These are phyloP conservation scores for Globisporangium cylindrosporum DNA, from an alignment of 352 stramenopile species.

Conservation along the genomic window DNA sequence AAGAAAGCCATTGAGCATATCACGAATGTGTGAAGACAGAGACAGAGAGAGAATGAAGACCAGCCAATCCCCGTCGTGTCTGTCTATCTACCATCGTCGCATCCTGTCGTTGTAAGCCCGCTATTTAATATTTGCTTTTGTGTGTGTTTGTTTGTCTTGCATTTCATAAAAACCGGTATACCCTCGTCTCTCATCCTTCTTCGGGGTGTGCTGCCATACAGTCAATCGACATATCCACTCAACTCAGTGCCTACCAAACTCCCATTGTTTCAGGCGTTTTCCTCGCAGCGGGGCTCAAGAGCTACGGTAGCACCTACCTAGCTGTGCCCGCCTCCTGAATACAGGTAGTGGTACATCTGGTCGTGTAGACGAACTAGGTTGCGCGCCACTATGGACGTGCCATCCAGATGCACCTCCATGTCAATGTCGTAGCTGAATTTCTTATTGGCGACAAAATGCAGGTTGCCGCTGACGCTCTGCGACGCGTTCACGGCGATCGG, in stretches of 20 bases:
- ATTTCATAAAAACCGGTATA: neutral
- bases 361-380: constrained; percentile 92
- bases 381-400: constrained; percentile 76
- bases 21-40: constrained; percentile 38
- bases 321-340: constrained; percentile 31
- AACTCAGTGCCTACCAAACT: neutral
- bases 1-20: constrained; percentile 71
- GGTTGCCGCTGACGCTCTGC: constrained; percentile 85
- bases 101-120: constrained; percentile 2
- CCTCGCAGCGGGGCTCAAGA: too few relatives aligned
- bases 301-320: constrained; percentile 8
- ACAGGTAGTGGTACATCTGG: constrained; percentile 95
- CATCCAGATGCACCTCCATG: constrained; percentile 87
- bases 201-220: neutral
- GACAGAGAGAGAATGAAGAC: neutral
- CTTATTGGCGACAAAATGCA: constrained; percentile 93
- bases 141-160: neutral
- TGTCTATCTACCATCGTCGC: neutral
- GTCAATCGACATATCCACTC: neutral
- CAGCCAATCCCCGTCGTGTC: neutral
- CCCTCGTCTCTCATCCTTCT: neutral
- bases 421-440: constrained; percentile 96
- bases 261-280: neutral
- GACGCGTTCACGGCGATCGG: constrained; percentile 91
- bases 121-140: constrained; percentile 14